A percentile compares a stretch with the other conserved stretches of the same genome.
phyloP scores from a whole-genome alignment of 2,329 filamentous ascomycete species.

The Aspergillus felis region DNA sequence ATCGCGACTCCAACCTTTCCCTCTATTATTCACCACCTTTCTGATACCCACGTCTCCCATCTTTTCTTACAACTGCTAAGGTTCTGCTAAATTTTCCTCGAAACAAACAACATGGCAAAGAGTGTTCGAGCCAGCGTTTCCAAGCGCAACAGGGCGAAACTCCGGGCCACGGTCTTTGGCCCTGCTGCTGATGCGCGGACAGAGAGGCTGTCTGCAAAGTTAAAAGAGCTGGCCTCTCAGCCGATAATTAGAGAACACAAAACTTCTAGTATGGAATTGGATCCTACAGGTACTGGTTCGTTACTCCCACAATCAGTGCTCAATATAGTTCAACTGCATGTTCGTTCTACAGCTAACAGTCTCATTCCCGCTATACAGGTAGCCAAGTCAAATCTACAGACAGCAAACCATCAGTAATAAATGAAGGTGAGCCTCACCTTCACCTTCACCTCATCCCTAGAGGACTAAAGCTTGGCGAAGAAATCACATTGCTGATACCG shows the following conservation, averaged over 20 bases:
- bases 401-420: conserved; percentile 10
- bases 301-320: background rate
- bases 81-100: background rate
- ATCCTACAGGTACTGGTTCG: conserved; percentile 24
- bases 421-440: conserved; percentile 19
- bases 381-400: conserved; percentile 11
- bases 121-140: conserved; percentile 71
- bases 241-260: conserved; percentile 61
- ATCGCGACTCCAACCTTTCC: background rate
- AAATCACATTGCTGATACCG: background rate
- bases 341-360: background rate
- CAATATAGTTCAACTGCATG: background rate
- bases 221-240: conserved; percentile 74
- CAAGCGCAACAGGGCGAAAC: conserved; percentile 77
- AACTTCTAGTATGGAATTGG: conserved; percentile 30
- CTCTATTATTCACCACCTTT: conserved; percentile 1
- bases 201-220: conserved; percentile 78
- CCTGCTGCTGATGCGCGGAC: conserved; percentile 75
- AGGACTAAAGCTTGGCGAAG: background rate
- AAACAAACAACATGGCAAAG: conserved; percentile 69
- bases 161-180: conserved; percentile 79
- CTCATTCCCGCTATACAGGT: conserved; percentile 8
- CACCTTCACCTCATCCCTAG: background rate
- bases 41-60: background rate
- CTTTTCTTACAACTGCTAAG: background rate